Percentiles rank a stretch among this genome's conserved stretches.
Evolutionary conservation across 768 basidiomycete genomes (phyloP).

Genomic region (Amanita subjunquillea): DNA sequence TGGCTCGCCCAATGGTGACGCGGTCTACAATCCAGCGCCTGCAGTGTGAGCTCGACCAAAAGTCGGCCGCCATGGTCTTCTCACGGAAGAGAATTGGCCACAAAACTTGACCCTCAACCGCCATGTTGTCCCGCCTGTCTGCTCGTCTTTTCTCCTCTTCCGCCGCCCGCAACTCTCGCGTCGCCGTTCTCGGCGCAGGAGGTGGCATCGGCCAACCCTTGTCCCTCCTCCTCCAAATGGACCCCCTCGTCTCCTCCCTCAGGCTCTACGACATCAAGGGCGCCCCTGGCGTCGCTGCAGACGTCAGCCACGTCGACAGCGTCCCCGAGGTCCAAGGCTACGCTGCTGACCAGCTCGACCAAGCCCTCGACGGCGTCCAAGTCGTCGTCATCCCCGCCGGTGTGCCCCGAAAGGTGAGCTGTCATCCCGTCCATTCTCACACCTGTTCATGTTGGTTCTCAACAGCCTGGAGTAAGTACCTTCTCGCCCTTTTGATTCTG

Average conservation of each 20-base stretch:
- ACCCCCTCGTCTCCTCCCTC: constrained; percentile 81
- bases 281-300: constrained; percentile 94
- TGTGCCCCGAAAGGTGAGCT: constrained; percentile 87
- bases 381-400: constrained; percentile 98
- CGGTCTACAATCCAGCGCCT: constrained; percentile 90
- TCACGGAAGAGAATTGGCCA: background rate
- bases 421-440: background rate
- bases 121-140: constrained; percentile 60
- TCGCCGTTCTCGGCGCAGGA: constrained; percentile 94
- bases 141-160: constrained; percentile 71
- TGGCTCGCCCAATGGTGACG: constrained; percentile 61
- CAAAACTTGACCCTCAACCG: constrained; percentile 10
- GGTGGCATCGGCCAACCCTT: constrained; percentile 99
- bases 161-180: constrained; percentile 66
- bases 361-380: constrained; percentile 81
- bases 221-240: constrained; percentile 85
- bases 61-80: constrained; percentile 10
- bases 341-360: constrained; percentile 78
- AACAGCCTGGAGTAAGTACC: constrained; percentile 71
- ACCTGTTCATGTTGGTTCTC: constrained; percentile 11
- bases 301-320: constrained; percentile 92
- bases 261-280: constrained; percentile 93
- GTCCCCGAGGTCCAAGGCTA: constrained; percentile 64
- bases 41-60: constrained; percentile 21
- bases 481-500: constrained; percentile 4